A percentile compares a stretch with the other conserved stretches of the same genome.
Evolutionary conservation across 345 rosid species (phyloP).

Genomic region (Eutrema japonicum): DNA sequence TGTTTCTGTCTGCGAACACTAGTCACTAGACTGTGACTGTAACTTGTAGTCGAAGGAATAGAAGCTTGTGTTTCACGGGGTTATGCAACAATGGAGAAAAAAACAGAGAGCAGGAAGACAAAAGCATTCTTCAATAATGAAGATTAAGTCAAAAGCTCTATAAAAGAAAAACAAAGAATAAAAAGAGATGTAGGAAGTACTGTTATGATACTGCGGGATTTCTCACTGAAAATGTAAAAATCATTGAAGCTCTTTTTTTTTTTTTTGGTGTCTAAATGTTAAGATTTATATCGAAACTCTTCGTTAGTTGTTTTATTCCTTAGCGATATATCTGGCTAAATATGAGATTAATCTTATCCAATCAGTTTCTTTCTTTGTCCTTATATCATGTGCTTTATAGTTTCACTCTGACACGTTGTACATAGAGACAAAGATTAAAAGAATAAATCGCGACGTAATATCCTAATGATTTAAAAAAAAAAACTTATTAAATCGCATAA

Average conservation of each 20-base stretch:
- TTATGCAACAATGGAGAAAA: conserved; percentile 8
- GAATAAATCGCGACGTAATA: too few relatives aligned
- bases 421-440: background rate
- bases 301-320: background rate
- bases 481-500: background rate
- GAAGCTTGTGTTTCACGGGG: conserved; percentile 14
- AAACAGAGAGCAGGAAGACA: conserved; percentile 5
- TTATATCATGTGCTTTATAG: conserved; percentile 15
- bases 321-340: conserved; percentile 2
- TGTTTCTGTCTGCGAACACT: background rate
- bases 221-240: conserved; percentile 22
- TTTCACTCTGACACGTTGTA: conserved; percentile 1
- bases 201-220: conserved; percentile 39
- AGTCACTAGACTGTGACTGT: background rate
- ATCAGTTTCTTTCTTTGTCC: background rate
- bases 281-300: background rate
- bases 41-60: conserved; percentile 19
- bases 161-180: background rate
- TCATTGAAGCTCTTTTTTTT: background rate
- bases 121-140: conserved; percentile 10
- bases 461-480: background rate
- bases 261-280: too few relatives aligned
- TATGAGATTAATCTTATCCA: background rate
- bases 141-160: conserved; percentile 27
- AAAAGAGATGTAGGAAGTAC: conserved; percentile 35